Percentiles rank a stretch among this genome's conserved stretches.
These are phyloP conservation scores for Pyricularia sp. DNA, from an alignment of 2,329 filamentous ascomycete genomes.

Conservation along the genomic window DNA sequence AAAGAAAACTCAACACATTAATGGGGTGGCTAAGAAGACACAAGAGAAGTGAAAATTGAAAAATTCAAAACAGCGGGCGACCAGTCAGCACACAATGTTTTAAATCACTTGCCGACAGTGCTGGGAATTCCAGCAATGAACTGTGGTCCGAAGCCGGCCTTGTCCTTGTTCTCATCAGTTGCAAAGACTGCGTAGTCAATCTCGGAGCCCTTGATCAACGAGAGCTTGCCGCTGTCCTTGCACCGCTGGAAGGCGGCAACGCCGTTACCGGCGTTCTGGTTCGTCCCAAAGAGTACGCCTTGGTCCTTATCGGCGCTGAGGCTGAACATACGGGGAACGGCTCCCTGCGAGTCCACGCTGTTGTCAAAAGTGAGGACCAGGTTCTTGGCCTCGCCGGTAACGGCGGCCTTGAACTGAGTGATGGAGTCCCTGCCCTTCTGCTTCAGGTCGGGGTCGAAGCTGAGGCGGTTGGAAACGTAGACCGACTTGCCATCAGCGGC, in stretches of 20 bases:
- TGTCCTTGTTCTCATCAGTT: background rate
- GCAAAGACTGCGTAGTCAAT: constrained; percentile 1
- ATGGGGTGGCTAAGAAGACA: background rate
- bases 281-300: constrained; percentile 29
- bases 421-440: constrained; percentile 32
- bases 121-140: background rate
- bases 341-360: constrained; percentile 21
- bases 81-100: background rate
- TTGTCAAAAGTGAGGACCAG: constrained; percentile 19
- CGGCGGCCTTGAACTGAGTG: constrained; percentile 26
- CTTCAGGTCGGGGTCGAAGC: constrained; percentile 11
- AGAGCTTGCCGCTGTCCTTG: constrained; percentile 9
- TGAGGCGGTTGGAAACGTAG: constrained; percentile 37
- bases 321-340: constrained; percentile 34
- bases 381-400: constrained; percentile 6
- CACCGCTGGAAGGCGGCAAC: constrained; percentile 25
- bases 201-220: background rate
- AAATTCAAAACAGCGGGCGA: background rate
- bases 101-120: background rate
- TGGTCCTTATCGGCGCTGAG: constrained; percentile 18
- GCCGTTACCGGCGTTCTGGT: constrained; percentile 27
- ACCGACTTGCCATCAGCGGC: constrained; percentile 27
- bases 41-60: background rate
- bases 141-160: constrained; percentile 1
- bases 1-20: background rate